phyloP scores from a whole-genome alignment of 345 rosid genomes.

The Litchi chinensis region DNA sequence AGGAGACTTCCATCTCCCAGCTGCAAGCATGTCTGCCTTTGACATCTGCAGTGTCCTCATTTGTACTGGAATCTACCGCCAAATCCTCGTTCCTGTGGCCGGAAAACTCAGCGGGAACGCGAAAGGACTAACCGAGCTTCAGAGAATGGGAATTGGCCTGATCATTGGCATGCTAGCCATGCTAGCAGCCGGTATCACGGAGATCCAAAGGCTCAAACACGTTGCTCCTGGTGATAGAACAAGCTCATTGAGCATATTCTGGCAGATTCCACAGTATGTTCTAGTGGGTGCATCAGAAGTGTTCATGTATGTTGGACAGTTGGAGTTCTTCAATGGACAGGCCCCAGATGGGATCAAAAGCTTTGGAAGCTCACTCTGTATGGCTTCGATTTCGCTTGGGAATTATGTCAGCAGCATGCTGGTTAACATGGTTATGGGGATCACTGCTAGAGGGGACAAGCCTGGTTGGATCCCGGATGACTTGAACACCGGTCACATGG shows the following conservation, averaged over 20 bases:
- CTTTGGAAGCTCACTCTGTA: constrained; percentile 91
- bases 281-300: constrained; percentile 86
- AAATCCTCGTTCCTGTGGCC: constrained; percentile 60
- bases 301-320: constrained; percentile 90
- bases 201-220: constrained; percentile 53
- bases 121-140: constrained; percentile 72
- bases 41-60: constrained; percentile 77
- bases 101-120: constrained; percentile 46
- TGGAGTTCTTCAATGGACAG: constrained; percentile 89
- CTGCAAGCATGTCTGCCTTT: constrained; percentile 93
- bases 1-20: constrained; percentile 68
- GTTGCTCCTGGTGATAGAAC: constrained; percentile 46
- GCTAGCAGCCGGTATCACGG: constrained; percentile 80
- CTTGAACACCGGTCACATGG: constrained; percentile 75
- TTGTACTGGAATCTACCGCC: constrained; percentile 72
- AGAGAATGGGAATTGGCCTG: constrained; percentile 85
- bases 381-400: constrained; percentile 96
- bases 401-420: constrained; percentile 80
- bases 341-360: constrained; percentile 91
- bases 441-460: constrained; percentile 50
- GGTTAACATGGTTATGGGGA: constrained; percentile 63
- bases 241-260: constrained; percentile 69
- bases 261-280: constrained; percentile 90
- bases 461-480: constrained; percentile 85
- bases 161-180: constrained; percentile 76